A percentile compares a stretch with the other conserved stretches of the same genome.
Evolutionary conservation across 495 filamentous ascomycete species (phyloP).

Genomic region (Alectoria sarmentosa): DNA sequence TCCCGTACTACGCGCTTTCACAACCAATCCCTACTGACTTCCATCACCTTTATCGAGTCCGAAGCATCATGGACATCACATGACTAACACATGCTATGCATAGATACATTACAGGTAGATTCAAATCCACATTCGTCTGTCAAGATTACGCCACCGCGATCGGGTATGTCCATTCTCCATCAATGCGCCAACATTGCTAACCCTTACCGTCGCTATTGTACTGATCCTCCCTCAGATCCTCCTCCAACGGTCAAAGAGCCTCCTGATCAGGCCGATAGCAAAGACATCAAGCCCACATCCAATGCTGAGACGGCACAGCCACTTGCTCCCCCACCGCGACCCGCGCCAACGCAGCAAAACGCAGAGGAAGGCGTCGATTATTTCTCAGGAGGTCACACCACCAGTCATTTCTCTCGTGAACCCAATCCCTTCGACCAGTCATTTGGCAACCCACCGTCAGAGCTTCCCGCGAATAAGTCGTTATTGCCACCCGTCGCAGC

Average conservation of each 20-base stretch:
- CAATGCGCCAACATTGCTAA: neutral
- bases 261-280: conserved; percentile 38
- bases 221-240: conserved; percentile 33
- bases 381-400: conserved; percentile 55
- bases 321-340: conserved; percentile 75
- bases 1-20: conserved; percentile 8
- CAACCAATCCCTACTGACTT: conserved; percentile 9
- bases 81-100: conserved; percentile 17
- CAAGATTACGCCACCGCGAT: conserved; percentile 26
- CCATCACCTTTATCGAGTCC: conserved; percentile 4
- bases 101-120: conserved; percentile 24
- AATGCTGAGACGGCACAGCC: conserved; percentile 47
- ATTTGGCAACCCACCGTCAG: conserved; percentile 65
- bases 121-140: conserved; percentile 21
- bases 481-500: conserved; percentile 86
- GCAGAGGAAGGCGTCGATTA: conserved; percentile 64
- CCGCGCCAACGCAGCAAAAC: conserved; percentile 43
- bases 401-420: conserved; percentile 63
- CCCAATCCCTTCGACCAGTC: conserved; percentile 97
- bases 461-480: conserved; percentile 67
- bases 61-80: conserved; percentile 14
- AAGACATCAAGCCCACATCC: conserved; percentile 28
- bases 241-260: conserved; percentile 36
- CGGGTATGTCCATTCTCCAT: conserved; percentile 22
- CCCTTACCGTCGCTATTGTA: conserved; percentile 9